phyloP scores from a whole-genome alignment of 2,329 filamentous ascomycete genomes.

The Trichoderma simmonsii region DNA sequence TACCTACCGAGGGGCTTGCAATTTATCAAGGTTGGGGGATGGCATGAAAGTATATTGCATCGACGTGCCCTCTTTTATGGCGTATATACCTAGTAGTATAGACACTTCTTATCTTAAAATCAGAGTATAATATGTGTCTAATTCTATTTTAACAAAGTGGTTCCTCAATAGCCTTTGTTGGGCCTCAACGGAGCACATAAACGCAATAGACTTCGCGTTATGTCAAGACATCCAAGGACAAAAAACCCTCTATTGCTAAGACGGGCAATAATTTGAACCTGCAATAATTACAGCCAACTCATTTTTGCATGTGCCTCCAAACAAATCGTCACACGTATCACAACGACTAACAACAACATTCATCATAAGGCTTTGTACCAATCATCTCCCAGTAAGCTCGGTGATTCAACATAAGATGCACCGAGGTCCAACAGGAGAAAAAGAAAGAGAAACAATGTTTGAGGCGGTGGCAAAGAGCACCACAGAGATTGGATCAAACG shows the following conservation, averaged over 20 bases:
- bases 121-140: not conserved
- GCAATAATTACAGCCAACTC: too few relatives aligned
- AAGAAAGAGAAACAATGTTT: not conserved
- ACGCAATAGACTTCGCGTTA: not conserved
- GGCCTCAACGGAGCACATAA: not conserved
- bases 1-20: not conserved
- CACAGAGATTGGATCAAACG: not conserved
- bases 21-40: not conserved
- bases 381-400: not conserved
- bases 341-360: not conserved
- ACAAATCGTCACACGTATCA: not conserved
- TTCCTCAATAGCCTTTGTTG: not conserved
- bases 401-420: not conserved
- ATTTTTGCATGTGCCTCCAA: not conserved
- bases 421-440: not conserved
- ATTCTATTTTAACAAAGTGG: not conserved
- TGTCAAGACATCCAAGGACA: not conserved
- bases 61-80: not conserved
- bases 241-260: not conserved
- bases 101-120: not conserved
- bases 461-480: not conserved
- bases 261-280: not conserved
- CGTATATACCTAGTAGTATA: not conserved
- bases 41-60: not conserved
- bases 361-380: not conserved